Evolutionary conservation across 306 rosid genomes (phyloP).

Genomic region (Prunus mongolica): DNA sequence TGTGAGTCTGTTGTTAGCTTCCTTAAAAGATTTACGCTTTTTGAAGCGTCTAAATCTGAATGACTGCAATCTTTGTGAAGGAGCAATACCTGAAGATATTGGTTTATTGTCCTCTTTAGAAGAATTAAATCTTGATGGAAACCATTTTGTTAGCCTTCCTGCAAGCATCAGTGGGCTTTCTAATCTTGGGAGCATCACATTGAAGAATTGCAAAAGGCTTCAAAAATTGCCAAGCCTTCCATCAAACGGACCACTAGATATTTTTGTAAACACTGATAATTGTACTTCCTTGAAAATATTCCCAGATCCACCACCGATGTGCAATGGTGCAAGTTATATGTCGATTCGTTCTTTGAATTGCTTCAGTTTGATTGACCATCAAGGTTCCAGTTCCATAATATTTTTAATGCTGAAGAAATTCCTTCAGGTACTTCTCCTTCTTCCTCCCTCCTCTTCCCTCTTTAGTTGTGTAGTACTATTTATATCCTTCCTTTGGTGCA

Average conservation of each 20-base stretch:
- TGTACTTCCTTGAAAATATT: slow-evolving; percentile 6
- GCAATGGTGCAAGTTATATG: no score
- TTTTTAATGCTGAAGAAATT: no score
- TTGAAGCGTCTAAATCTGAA: not conserved
- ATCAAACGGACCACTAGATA: rapidly evolving
- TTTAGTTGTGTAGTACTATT: not conserved
- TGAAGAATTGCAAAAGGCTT: slow-evolving; percentile 1
- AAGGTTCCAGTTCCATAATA: no score
- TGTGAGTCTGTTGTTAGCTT: not conserved
- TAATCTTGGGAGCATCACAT: rapidly evolving
- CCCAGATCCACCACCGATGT: not conserved
- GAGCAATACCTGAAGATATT: slow-evolving; percentile 2
- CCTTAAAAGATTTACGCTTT: not conserved
- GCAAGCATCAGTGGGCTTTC: slow-evolving; percentile 10
- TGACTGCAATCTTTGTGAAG: slow-evolving; percentile 4
- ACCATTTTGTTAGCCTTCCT: slow-evolving; percentile 8
- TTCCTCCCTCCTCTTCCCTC: no score
- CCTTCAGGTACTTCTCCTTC: no score
- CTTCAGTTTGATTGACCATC: no score
- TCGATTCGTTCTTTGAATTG: no score
- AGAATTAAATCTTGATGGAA: not conserved
- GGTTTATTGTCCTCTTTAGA: not conserved
- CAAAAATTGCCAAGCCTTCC: slow-evolving; percentile 8
- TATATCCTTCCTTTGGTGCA: not conserved
- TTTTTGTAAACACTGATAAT: rapidly evolving